A percentile compares a stretch with the other conserved stretches of the same genome.
Evolutionary conservation across 1,139 yeast genomes (phyloP).

Genomic region (Debaryomyces udenii): DNA sequence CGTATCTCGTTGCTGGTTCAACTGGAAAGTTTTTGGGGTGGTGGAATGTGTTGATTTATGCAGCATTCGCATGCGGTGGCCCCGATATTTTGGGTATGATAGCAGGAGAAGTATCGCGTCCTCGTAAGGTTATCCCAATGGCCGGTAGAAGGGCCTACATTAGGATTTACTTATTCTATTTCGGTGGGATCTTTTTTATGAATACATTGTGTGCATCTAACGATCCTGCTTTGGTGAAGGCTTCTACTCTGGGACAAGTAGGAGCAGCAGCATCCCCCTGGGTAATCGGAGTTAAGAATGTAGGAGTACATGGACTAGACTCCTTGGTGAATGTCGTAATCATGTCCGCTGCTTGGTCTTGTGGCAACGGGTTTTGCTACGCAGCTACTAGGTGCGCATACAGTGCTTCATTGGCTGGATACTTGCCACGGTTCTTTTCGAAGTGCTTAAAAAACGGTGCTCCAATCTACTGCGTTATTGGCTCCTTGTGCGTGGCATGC

Average conservation of each 20-base stretch:
- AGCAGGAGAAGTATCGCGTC: slow-evolving; percentile 43
- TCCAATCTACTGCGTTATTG: slow-evolving; percentile 53
- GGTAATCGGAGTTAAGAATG: slow-evolving; percentile 60
- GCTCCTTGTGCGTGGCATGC: slow-evolving; percentile 36
- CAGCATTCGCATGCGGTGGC: slow-evolving; percentile 47
- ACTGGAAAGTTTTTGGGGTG: slow-evolving; percentile 50
- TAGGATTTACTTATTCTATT: slow-evolving; percentile 37
- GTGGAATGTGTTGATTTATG: slow-evolving; percentile 47
- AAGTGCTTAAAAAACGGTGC: slow-evolving; percentile 63
- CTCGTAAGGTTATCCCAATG: slow-evolving; percentile 40
- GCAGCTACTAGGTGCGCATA: slow-evolving; percentile 74
- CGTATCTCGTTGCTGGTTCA: slow-evolving; percentile 37
- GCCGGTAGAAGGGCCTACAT: slow-evolving; percentile 39
- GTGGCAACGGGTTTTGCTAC: slow-evolving; percentile 81
- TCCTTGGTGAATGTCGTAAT: slow-evolving; percentile 78
- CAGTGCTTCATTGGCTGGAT: slow-evolving; percentile 64
- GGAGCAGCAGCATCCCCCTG: slow-evolving; percentile 52
- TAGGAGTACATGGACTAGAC: slow-evolving; percentile 71
- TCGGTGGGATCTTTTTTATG: slow-evolving; percentile 37
- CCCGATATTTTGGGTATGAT: slow-evolving; percentile 47
- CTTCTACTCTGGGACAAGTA: slow-evolving; percentile 39
- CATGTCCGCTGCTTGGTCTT: slow-evolving; percentile 68
- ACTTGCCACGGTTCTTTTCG: slow-evolving; percentile 61
- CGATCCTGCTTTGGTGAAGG: slow-evolving; percentile 37
- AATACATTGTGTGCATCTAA: slow-evolving; percentile 37